Evolutionary conservation across 176 grass and related monocot species (phyloP), one percentile per base, ranked within the genome.

Genomic region (Oryza rufipogon): DNA sequence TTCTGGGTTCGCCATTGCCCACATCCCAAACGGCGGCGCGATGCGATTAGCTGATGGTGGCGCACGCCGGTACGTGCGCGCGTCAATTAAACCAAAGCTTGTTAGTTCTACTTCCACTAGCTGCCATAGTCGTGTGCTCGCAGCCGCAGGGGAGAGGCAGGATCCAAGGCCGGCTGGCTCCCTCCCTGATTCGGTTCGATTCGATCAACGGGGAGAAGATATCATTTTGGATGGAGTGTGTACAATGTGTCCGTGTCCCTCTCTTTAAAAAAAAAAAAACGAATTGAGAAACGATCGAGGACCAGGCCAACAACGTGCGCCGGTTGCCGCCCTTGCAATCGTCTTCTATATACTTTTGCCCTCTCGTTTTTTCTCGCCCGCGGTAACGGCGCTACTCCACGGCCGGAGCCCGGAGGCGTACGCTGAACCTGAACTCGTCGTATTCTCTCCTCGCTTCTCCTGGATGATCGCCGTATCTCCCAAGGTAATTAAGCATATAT

Each of bases 351-450:
- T 41, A 41, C 4, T 8, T 65, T 52, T 60, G 54, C 54, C 61
- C 36, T 16, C 71, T 84, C 71, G 81, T 15, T 75, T 84, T 84
- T 51, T 67, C 60, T 75, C 81, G 61, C 61, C 60, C 81, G 20
- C 48, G 34, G 30, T 32, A 33, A 11, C 36, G 15, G 49, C 15
- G 9, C 28, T 26, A 15, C 28, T 64, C 47, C 81, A 39, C 28
- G 30, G 22, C 66, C 61, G 13, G 9, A 58, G 17, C 13, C 49
- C 17, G 48, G 28, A 65, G 4, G n/a, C 61, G 33, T 17, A 66
- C 11, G 51, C 16, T 56, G 4, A 56, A 56, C 45, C 30, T 32
- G 30, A 32, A 32, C 2, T 15, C 46, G 19, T 70, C 78, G 32
- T 11, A 45, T 38, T 51, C 39, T 30, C 77, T 51, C 6, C 64